These are phyloP conservation scores for Agrocybe chaxingu DNA, from an alignment of 768 basidiomycete genomes.

Conservation along the genomic window DNA sequence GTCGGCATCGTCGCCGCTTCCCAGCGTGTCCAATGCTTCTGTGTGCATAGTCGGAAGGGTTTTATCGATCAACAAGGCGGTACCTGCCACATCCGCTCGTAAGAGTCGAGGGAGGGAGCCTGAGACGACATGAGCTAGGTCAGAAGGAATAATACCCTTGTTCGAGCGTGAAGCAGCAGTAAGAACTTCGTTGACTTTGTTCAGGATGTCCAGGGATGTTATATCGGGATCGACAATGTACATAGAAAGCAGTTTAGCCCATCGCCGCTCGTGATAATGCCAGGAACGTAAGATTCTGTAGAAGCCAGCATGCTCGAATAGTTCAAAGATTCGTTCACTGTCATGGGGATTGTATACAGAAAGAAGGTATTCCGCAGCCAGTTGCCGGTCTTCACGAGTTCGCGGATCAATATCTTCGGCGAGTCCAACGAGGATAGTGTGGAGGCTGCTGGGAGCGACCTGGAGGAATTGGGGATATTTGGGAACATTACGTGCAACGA, in stretches of 20 bases:
- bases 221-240: conserved; percentile 74
- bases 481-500: conserved; percentile 93
- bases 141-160: conserved; percentile 49
- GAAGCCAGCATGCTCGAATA: conserved; percentile 85
- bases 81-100: conserved; percentile 53
- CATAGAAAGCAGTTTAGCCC: conserved; percentile 71
- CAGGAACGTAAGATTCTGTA: conserved; percentile 85
- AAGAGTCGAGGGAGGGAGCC: conserved; percentile 66
- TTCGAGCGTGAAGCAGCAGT: conserved; percentile 39
- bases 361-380: conserved; percentile 90
- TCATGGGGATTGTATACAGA: conserved; percentile 89
- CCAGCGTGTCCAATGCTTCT: conserved; percentile 52
- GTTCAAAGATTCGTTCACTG: conserved; percentile 54
- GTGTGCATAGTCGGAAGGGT: conserved; percentile 66
- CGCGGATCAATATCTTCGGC: conserved; percentile 69
- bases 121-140: conserved; percentile 51
- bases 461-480: conserved; percentile 90
- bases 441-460: conserved; percentile 64
- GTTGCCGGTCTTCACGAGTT: conserved; percentile 90
- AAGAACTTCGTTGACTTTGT: conserved; percentile 63
- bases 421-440: conserved; percentile 74
- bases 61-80: conserved; percentile 71
- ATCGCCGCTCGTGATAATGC: conserved; percentile 72
- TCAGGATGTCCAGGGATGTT: conserved; percentile 57
- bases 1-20: conserved; percentile 32